A percentile compares a stretch with the other conserved stretches of the same genome.
Conservation (phyloP, 805 yeast species). For the Lachancea quebecensis region DNA sequence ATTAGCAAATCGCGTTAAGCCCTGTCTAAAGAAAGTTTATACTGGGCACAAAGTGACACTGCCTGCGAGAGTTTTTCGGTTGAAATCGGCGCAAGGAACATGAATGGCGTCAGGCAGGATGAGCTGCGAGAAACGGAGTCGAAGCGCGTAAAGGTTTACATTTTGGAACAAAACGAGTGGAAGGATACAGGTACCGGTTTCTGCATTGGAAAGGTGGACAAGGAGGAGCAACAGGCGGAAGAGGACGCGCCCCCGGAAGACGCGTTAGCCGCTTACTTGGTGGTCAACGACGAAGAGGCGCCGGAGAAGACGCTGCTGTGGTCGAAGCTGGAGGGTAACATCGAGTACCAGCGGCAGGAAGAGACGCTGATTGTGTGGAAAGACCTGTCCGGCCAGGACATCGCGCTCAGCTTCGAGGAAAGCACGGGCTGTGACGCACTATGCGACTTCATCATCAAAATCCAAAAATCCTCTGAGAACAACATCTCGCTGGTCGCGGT, state of each 20-base stretch:
- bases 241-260: slow-evolving; percentile 20
- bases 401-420: slow-evolving; percentile 89
- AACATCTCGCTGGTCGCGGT: slow-evolving; percentile 71
- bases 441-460: slow-evolving; percentile 71
- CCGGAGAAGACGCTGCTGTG: slow-evolving; percentile 52
- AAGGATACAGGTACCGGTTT: slow-evolving; percentile 88
- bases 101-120: slow-evolving; percentile 5
- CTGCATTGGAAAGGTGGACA: slow-evolving; percentile 60
- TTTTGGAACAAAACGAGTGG: slow-evolving; percentile 79
- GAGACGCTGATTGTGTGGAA: slow-evolving; percentile 95
- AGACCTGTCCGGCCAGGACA: slow-evolving; percentile 56
- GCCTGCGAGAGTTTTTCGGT: neutral
- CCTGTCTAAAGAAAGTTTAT: neutral
- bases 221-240: neutral
- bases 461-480: slow-evolving; percentile 55
- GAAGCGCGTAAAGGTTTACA: slow-evolving; percentile 86
- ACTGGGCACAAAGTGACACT: neutral
- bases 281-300: slow-evolving; percentile 67
- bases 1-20: neutral
- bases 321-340: slow-evolving; percentile 62
- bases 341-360: slow-evolving; percentile 88
- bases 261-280: slow-evolving; percentile 44
- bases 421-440: slow-evolving; percentile 79
- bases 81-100: neutral
- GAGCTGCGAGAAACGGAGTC: slow-evolving; percentile 35